Evolutionary conservation across 345 rosid species (phyloP).

Genomic region (Aegle marmelos): DNA sequence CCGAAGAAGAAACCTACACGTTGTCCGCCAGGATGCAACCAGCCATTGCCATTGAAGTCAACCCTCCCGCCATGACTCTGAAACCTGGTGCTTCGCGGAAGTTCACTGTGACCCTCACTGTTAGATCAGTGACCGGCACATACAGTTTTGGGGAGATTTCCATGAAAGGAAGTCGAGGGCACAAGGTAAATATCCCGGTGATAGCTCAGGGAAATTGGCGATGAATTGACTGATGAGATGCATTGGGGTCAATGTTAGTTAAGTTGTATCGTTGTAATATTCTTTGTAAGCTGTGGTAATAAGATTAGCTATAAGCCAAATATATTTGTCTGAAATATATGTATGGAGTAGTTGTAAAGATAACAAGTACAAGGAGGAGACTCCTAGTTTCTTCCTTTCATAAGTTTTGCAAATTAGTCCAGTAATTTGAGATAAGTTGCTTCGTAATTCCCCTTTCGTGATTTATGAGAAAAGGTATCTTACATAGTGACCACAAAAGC

Average conservation of each 20-base stretch:
- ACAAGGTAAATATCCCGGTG: constrained; percentile 83
- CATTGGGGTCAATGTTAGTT: constrained; percentile 9
- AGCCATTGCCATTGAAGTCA: constrained; percentile 68
- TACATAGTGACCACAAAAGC: background rate
- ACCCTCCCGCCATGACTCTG: constrained; percentile 88
- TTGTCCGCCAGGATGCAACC: constrained; percentile 83
- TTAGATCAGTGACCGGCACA: constrained; percentile 56
- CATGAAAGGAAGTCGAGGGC: constrained; percentile 95
- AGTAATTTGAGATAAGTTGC: constrained; percentile 14
- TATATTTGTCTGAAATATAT: constrained; percentile 28
- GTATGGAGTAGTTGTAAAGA: constrained; percentile 40
- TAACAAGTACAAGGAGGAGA: constrained; percentile 25
- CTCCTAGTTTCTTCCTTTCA: constrained; percentile 32
- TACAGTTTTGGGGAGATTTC: constrained; percentile 84
- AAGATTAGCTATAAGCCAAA: constrained; percentile 44
- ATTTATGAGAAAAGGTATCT: background rate
- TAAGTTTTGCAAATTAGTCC: constrained; percentile 38
- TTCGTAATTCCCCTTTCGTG: background rate
- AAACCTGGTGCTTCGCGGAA: constrained; percentile 60
- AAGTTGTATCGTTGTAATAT: constrained; percentile 42
- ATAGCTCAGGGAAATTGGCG: constrained; percentile 74
- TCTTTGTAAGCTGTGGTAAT: constrained; percentile 59
- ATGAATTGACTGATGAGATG: constrained; percentile 23
- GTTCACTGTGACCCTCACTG: constrained; percentile 64
- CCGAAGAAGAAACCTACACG: constrained; percentile 80